Evolutionary conservation across 352 stramenopile species (phyloP), one percentile per base, ranked within the genome.

Genomic region (Phytophthora pluvialis): DNA sequence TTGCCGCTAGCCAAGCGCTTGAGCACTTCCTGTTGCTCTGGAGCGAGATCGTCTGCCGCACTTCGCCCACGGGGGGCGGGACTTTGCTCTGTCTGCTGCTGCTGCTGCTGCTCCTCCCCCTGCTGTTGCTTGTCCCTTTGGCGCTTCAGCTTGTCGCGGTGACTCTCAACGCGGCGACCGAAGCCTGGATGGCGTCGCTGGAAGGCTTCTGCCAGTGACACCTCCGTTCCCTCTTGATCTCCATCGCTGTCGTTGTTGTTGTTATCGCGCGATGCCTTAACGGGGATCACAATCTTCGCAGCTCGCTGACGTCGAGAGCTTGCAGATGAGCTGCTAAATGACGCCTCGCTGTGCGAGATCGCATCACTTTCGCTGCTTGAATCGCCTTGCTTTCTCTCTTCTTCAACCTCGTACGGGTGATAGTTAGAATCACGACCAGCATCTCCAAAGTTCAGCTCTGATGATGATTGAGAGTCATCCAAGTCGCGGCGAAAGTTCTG

Each of bases 131-230:
- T 73, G 53, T 51, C 72, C 32, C 53, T 75, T 49, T 57, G 72
- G 46, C 21, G 75, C 59, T 57, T 83, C n/a, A 64, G 55, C 43
- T 58, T 80, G 46, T 58, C 70, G 16, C 45, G 67, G 25, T 70
- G 61, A 35, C 58, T 65, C 43, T 71, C 58, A 39, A 70, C 60
- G 2, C 69, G 80, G 15, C 59, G 57, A n/a, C 71, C 66, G 45
- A 91, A 91, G 10, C 68, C 47, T n/a, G 85, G 81, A 55, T 91
- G 82, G 3, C 78, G 82, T 31, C 59, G 60, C 25, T 73, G 72
- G 54, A 91, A 91, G 31, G 82, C 81, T 31, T 91, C 85, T 4
- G 85, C 81, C 5, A 93, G 57, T 12, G 81, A 87, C 25, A 70
- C 36, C 15, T 60, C 47, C 7, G 64, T 31, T 28, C 13, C 42